Base-by-base conservation (phyloP, 768 basidiomycete genomes). In the Amanita inopinata region DNA sequence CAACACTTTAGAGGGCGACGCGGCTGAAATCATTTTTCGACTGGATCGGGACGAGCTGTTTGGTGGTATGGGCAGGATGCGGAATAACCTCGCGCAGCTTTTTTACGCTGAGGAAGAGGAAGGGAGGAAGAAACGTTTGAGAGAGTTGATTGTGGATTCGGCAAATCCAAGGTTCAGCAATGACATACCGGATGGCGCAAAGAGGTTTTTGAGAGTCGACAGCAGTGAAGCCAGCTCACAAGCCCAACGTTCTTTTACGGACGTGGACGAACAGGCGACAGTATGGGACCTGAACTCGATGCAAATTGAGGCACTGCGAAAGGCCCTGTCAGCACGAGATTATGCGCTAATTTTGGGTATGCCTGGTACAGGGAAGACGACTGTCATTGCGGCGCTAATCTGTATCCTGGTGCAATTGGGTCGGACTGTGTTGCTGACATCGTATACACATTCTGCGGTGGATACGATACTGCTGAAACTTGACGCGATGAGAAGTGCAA, bases 301-400 rank as follows among this genome's bases (percentile, higher is more conserved):
- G 43, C 96, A 99, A 62, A 64, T 53, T 51, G 57, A 58, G 5
- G 94, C 93, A 1, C 71, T 94, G 58, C 59, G 62, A 15, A 84
- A 79, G 52, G 87, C 83, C 2, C 57, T 98, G 18, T 63, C 70
- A 4, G 90, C 96, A 1, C 66, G 75, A 45, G 92, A 99, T 58
- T 99, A 97, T 56, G 83, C 93, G 1, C 63, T 98, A 44, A 76
- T 99, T 19, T 69, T 98, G 5, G 96, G 96, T 11, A 97, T 98
- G 96, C 96, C 96, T 5, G 96, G 96, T 0, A 98, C 94, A 3
- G 94, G 96, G 5, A 99, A 99, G 63, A 96, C 94, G 32, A 94
- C 91, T 1, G 85, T 96, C 3, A 85, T 96, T 47, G 89, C 87
- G 1, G 81, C 88, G 23, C 73, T 96, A 36, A 92, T 98, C 55